Evolutionary conservation across 2,329 filamentous ascomycete species (phyloP), one percentile per base, ranked within the genome.

Genomic region (Plenodomus biglobosus): DNA sequence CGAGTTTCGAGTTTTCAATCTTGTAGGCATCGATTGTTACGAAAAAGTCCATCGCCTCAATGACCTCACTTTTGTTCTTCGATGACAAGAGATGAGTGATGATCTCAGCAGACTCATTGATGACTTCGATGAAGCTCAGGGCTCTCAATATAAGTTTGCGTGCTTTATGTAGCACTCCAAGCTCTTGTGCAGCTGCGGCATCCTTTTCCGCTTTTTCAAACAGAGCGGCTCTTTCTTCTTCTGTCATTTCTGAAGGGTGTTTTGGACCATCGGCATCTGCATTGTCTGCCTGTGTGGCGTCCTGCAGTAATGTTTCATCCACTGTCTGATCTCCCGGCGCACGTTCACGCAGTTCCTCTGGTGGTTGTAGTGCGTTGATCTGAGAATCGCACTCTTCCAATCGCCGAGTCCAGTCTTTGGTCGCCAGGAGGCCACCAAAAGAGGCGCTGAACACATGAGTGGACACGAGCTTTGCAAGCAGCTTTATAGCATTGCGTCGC

Each of bases 11-110:
- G 59, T 94, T 90, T 70, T 96, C 89, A 49, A 99, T 87, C 71
- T 95, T 94, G 79, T 97, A 97, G 5, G 92, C 92, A 70, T 99
- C 92, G 38, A 94, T 87, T 38, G 96, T 85, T 60, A 95, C 91
- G 60, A 99, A 95, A 74, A 95, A 99, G 69, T 99, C 94, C 85
- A 99, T 99, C 15, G 95, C 94, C 71, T 99, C 95, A 53, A 99
- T 96, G 20, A 97, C 89, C 71, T 99, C 94, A 62, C 90, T 96
- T 79, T 99, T 99, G 78, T 99, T 99, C 66, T 89, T 90, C 22
- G 94, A 95, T 5, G 90, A 90, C 3, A 99, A 81, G 16, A 99
- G 80, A 71, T 96, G 92, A 54, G 87, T 90, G 27, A 97, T 86
- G 2, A 85, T 85, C 8, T 81, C 81, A 1, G 91, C 95, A 18